Evolutionary conservation across 495 filamentous ascomycete species (phyloP), one percentile per base, ranked within the genome.

Genomic region (Filosporella fistucella): DNA sequence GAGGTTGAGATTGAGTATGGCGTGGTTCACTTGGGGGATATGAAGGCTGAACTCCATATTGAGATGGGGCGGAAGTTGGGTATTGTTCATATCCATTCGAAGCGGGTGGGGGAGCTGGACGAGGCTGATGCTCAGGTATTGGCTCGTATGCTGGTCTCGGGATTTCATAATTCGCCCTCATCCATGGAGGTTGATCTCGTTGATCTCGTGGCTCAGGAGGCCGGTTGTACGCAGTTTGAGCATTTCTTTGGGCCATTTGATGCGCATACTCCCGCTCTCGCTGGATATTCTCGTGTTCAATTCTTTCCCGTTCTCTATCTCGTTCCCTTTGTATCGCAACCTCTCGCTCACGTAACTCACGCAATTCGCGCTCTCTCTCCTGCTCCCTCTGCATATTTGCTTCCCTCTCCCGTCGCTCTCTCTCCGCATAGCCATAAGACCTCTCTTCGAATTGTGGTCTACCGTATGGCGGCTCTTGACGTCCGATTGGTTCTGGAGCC

Each of bases 41-140:
- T 13, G 52, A 43, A 44, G 40, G 14, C 35, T 45, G 40, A 7
- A 47, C 38, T 24, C 28, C 35, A 44, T 57, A 61, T 8, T 50
- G 56, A 50, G 61, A 48, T 51, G 61, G 51, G 73, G 75, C 46
- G 72, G 72, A 54, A 60, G 56, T 29, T 63, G 55, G 26, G 62
- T 67, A 21, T 48, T 60, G 57, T 69, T 76, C 48, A 63, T 57
- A 52, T 48, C 56, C 38, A 47, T 30, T 46, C 17, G 52, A 42
- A 23, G 34, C 8, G 34, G 22, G 61, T 23, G 63, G 62, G 38
- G 67, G 59, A 4, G 63, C 30, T 67, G 63, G 9, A 58, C 63
- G 46, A n/a, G 40, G 41, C 20, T 52, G 21, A 22, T 25, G 47
- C 23, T 41, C 44, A 38, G 54, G 57, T 21, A 26, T 40, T 36